Base-by-base conservation (phyloP, 176 grass and related monocot genomes). In the Cymbopogon citratus region DNA sequence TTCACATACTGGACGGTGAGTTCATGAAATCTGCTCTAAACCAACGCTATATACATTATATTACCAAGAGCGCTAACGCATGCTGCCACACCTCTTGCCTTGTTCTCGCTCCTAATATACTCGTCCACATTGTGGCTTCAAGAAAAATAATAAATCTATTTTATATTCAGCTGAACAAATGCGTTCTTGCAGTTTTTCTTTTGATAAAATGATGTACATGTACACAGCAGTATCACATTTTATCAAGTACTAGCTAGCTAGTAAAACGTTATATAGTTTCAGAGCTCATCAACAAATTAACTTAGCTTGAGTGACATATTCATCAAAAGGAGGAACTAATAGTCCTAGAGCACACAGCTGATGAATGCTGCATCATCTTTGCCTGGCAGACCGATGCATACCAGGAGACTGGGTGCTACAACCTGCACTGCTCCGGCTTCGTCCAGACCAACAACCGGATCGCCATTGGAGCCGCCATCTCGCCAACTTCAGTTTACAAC, bases 381-480 rank as follows among this genome's bases (percentile, higher is more conserved):
- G 27, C 33, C 10, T 7, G 16, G 81, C 82, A 97, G 94, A 94
- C 85, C 2, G 95, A 98, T 72, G 95, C 95, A 2, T 98, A 98
- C 83, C 92, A 94, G 81, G 86, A 40, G 69, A 98, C 95, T 0
- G 95, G 95, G 11, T 98, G 95, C 83, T 98, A 98, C 88, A 98
- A 98, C 80, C 95, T 94, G 25, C 85, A 88, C 68, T 98, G 95
- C 84, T 98, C 95, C 25, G 95, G 95, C 61, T 98, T 98, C 75
- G 44, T 98, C 10, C 95, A 98, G 67, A 98, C 92, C 12, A 98
- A 91, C 76, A 92, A 76, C 77, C 89, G 85, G 40, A 89, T 98
- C 71, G 84, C 95, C 63, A 92, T 98, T 16, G 95, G 95, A 3
- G 95, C 92, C 5, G 88, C 95, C 16, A 98, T 98, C 82, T 84